Base-by-base conservation (phyloP, 176 grass and related monocot genomes). In the Saccharum spontaneum region DNA sequence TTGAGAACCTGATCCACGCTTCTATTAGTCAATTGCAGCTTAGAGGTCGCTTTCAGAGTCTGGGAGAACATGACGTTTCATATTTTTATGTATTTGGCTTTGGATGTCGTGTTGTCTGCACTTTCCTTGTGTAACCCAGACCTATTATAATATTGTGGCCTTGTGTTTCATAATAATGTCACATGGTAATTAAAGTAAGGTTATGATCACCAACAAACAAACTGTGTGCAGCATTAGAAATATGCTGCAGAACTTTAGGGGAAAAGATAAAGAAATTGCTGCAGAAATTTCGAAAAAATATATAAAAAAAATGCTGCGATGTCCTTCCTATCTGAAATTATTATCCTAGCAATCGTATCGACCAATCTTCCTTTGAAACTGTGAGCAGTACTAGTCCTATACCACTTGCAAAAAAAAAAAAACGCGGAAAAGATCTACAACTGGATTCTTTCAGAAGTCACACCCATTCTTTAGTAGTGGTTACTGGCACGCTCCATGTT, bases 161-260 rank as follows among this genome's bases (percentile, higher is more conserved):
- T 77, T 40, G 52, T 40, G 52, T 61, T 77, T 40, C 75, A 36
- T 61, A 16, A 61, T 77, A 16, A 61, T 77, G 34, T n/a, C 75
- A 23, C 24, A 40, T 40, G 20, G 6, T 61, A 36, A 60, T 24
- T 77, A 39, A 0, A 69, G 7, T 39, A 66, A 38, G 36, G 50
- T 23, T 13, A 55, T 9, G 4, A 5, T 34, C 16, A 55, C 48
- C 52, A 55, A 22, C 0, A 76, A 22, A 76, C 48, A 54, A 76
- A 55, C 10, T 3, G 9, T 23, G 30, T 38, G 50, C n/a, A 62
- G n/a, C n/a, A 26, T 12, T 55, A 38, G 15, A 74, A 57, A n/a
- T 54, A 59, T n/a, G 50, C 18, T 38, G 31, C 28, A 20, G 41
- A 73, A 49, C 45, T 73, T 73, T 16, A 2, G 14, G 43, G 1